Conservation (phyloP, 257 asterid genomes). For the Capsicum pubescens region DNA sequence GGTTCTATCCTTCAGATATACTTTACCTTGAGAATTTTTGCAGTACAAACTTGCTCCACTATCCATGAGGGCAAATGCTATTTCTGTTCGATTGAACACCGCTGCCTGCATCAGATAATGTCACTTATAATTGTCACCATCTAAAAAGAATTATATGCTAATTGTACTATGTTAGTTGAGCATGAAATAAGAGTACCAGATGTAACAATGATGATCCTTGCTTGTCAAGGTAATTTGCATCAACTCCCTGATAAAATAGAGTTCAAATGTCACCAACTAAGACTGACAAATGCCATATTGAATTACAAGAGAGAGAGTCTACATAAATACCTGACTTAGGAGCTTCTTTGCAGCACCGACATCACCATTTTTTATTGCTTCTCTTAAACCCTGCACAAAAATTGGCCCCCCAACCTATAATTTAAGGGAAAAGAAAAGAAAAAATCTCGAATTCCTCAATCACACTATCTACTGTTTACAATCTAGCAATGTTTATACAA, state of each 20-base stretch:
- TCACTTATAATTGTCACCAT: constrained; percentile 27
- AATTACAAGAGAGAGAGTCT: constrained; percentile 35
- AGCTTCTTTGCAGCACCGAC: constrained; percentile 74
- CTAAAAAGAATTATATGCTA: constrained; percentile 19
- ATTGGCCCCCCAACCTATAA: constrained; percentile 21
- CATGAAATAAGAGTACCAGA: constrained; percentile 57
- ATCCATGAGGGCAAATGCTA: constrained; percentile 90
- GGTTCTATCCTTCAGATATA: constrained; percentile 24
- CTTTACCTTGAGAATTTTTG: constrained; percentile 88
- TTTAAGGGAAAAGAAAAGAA: neutral
- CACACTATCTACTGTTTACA: neutral
- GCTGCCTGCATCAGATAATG: constrained; percentile 69
- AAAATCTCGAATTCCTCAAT: neutral
- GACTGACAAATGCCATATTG: neutral
- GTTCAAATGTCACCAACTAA: constrained; percentile 11
- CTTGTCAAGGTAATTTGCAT: constrained; percentile 88
- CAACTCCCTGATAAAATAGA: constrained; percentile 69
- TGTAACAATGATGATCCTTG: constrained; percentile 94
- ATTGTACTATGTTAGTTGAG: constrained; percentile 25
- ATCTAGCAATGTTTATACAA: neutral
- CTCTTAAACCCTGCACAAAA: constrained; percentile 76
- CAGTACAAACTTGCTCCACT: constrained; percentile 72
- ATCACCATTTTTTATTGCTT: constrained; percentile 98
- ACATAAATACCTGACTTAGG: constrained; percentile 73
- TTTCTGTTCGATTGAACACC: constrained; percentile 91